Evolutionary conservation across 2,329 filamentous ascomycete genomes (phyloP), one percentile per base, ranked within the genome.

Genomic region (Aureobasidium lini): DNA sequence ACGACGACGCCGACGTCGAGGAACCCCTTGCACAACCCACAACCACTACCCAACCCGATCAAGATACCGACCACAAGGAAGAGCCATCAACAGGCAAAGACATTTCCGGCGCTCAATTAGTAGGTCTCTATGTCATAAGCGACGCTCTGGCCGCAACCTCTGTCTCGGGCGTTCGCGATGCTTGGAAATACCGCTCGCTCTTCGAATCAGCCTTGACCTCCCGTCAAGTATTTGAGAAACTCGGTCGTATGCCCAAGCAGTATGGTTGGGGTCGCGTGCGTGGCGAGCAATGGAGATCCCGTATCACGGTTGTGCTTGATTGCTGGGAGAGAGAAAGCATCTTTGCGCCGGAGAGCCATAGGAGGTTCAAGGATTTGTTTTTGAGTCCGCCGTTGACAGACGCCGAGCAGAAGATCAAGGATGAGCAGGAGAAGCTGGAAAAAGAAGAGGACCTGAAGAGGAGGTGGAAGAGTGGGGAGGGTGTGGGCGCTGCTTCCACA

Each of bases 211-310:
- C 87, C 1, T 77, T 96, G 28, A 84, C 83, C 32, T 75, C 82
- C 8, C 82, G 84, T 59, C 82, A 84, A 60, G 84, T 86, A 0
- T 95, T 96, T 67, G 87, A 89, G 67, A 80, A 82, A 46, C 79
- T 96, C 3, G 91, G 91, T 1, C 76, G 82, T 59, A 81, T 95
- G 61, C 84, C 90, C 7, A 85, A 87, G 66, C 84, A 83, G 57
- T 75, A 88, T 23, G 79, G 80, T 46, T 95, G 91, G 90, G 92
- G 92, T 9, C 84, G 89, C 1, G 76, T 96, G 62, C 86, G 89
- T 18, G 86, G 86, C 3, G 89, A 94, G 63, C 92, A 93, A 72
- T 94, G 89, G 88, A 89, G 88, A 71, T 82, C 89, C 52, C 90
- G 87, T 66, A 79, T 94, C 40, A 80, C 81, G 2, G 79, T 84